Conservation (phyloP, 345 rosid species). For the Limnanthes douglasii region DNA sequence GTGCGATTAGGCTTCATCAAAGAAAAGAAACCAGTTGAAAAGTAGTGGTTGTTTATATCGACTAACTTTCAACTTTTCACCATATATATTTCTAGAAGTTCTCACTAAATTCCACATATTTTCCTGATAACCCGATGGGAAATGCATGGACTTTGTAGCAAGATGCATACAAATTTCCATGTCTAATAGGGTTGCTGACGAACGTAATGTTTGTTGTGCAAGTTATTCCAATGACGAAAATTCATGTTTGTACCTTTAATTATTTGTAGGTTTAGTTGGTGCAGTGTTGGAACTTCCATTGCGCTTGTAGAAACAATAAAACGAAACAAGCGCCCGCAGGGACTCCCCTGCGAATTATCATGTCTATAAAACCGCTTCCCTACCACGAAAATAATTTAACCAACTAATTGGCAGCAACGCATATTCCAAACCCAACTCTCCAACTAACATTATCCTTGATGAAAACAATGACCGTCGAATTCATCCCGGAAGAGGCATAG, state of each 20-base stretch:
- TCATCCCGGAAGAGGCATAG: too few species aligned
- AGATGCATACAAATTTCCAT: too few species aligned
- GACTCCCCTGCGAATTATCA: slow-evolving; percentile 29
- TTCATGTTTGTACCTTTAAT: slow-evolving; percentile 21
- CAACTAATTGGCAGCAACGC: slow-evolving; percentile 13
- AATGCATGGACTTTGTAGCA: too few species aligned
- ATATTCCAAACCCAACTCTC: slow-evolving; percentile 37
- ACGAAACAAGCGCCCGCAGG: slow-evolving; percentile 20
- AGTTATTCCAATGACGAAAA: slow-evolving; percentile 2
- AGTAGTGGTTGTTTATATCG: too few species aligned
- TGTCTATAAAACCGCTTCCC: slow-evolving; percentile 24
- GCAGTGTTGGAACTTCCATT: background rate
- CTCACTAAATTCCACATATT: background rate
- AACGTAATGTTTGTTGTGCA: too few species aligned
- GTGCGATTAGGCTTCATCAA: too few species aligned
- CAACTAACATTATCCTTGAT: slow-evolving; percentile 32
- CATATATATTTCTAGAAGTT: too few species aligned
- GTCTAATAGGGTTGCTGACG: slow-evolving; percentile 1
- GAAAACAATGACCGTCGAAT: slow-evolving; percentile 19
- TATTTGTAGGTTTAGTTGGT: slow-evolving; percentile 9
- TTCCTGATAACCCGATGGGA: too few species aligned
- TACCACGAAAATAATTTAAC: slow-evolving; percentile 12
- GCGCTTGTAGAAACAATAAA: slow-evolving; percentile 19
- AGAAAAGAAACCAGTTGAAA: too few species aligned
- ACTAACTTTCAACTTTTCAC: too few species aligned